These are phyloP conservation scores for Beauveria bassiana DNA, from an alignment of 2,329 filamentous ascomycete genomes.

Conservation along the genomic window DNA sequence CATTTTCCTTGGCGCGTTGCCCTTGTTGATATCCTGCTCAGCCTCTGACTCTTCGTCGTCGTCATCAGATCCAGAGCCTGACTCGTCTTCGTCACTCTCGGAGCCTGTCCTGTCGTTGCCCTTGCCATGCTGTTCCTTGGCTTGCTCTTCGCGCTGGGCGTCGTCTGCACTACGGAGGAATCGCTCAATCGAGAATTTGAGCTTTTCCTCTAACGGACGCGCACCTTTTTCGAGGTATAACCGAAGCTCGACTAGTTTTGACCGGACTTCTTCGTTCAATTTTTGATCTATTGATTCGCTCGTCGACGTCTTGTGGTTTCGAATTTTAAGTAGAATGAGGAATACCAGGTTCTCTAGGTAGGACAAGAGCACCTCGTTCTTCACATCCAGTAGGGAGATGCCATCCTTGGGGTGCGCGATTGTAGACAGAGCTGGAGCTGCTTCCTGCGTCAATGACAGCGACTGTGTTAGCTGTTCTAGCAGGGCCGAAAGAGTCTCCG, in stretches of 20 bases:
- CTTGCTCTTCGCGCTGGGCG: constrained; percentile 41
- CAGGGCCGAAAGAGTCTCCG: constrained; percentile 40
- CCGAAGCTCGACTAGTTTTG: constrained; percentile 85
- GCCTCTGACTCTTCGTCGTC: constrained; percentile 22
- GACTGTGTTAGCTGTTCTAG: constrained; percentile 51
- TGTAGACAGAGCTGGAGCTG: constrained; percentile 51
- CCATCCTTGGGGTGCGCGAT: constrained; percentile 73
- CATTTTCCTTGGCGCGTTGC: constrained; percentile 17
- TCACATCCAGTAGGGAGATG: constrained; percentile 89
- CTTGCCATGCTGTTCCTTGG: constrained; percentile 21
- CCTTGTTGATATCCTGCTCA: constrained; percentile 13
- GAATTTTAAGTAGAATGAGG: constrained; percentile 72
- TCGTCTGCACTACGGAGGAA: constrained; percentile 83
- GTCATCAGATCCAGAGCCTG: constrained; percentile 24
- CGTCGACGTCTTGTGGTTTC: constrained; percentile 36
- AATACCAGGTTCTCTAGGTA: constrained; percentile 94
- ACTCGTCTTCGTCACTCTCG: constrained; percentile 16
- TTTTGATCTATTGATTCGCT: constrained; percentile 23
- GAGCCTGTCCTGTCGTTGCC: constrained; percentile 17
- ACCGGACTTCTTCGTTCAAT: constrained; percentile 59
- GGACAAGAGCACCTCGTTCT: constrained; percentile 93
- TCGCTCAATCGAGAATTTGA: constrained; percentile 95
- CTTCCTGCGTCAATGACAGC: constrained; percentile 56
- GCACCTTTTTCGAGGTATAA: constrained; percentile 91
- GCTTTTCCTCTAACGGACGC: constrained; percentile 76